Evolutionary conservation across 352 stramenopile species (phyloP), one percentile per base, ranked within the genome.

Genomic region (Pythium rishiriense): DNA sequence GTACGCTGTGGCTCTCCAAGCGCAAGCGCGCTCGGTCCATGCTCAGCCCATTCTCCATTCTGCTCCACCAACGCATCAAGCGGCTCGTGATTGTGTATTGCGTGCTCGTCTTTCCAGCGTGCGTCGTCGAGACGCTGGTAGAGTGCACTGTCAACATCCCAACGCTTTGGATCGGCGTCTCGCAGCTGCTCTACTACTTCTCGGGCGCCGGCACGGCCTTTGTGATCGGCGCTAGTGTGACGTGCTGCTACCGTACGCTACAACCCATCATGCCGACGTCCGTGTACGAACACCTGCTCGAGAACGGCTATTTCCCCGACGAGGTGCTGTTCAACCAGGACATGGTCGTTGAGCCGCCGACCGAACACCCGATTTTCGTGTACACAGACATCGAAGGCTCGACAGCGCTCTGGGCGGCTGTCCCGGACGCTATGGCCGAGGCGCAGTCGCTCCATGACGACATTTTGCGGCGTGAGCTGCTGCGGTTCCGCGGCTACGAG

Each of bases 301-400:
- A 87, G 52, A 71, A 79, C 24, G 83, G 81, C 52, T 88, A 81
- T 51, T 86, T 88, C 37, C 71, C 73, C 4, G 75, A 80, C 12
- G 48, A 66, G 24, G 33, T 56, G 9, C 14, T 62, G 4, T 65
- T 57, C 33, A 58, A 70, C 33, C 64, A 59, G 21, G 61, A 64
- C 46, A 49, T 62, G 48, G 25, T 66, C 17, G 70, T 84, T 12
- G 76, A 82, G 58, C 78, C 84, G 19, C 84, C 84, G 24, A 66
- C 68, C 4, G 64, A 68, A 29, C 66, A 70, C 11, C 85, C 83
- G 0, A 72, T 94, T 28, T 94, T 94, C 62, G 83, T 94, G n/a
- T 85, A 70, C 17, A 94, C 85, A 0, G 85, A 94, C 62, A 93
- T 94, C 56, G 81, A 94, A 79, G 81, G 74, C 31, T 93, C 83